These are phyloP conservation scores for Chaetomiaceae sp. DNA, from an alignment of 2,329 filamentous ascomycete genomes.

Conservation along the genomic window DNA sequence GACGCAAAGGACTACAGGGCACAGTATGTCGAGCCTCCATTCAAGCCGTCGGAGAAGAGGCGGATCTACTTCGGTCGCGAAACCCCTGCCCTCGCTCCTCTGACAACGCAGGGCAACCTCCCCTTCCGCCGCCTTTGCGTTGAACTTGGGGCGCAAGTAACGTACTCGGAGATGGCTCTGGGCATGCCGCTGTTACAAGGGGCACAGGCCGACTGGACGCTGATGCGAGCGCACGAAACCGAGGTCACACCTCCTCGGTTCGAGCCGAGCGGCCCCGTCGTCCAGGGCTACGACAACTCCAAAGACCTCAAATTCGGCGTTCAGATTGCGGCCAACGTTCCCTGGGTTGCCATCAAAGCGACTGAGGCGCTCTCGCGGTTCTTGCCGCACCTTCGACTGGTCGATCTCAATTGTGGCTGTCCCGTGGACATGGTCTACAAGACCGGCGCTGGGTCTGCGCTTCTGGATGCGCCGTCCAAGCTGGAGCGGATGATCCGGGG, in stretches of 20 bases:
- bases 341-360: constrained; percentile 83
- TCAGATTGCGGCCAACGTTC: constrained; percentile 88
- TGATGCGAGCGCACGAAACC: constrained; percentile 85
- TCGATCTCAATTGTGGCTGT: constrained; percentile 95
- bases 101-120: constrained; percentile 94
- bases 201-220: constrained; percentile 85
- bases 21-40: constrained; percentile 75
- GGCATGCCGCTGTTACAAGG: constrained; percentile 84
- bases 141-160: constrained; percentile 82
- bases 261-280: constrained; percentile 47
- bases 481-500: constrained; percentile 91
- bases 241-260: constrained; percentile 70
- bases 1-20: constrained; percentile 66
- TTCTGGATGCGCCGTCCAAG: constrained; percentile 83
- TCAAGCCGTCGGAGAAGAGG: constrained; percentile 88
- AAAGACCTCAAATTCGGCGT: constrained; percentile 84
- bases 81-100: constrained; percentile 85
- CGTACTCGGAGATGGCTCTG: constrained; percentile 98
- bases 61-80: constrained; percentile 89
- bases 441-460: constrained; percentile 79
- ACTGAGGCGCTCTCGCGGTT: constrained; percentile 72
- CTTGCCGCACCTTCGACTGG: constrained; percentile 77
- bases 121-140: constrained; percentile 89
- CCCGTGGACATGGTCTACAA: constrained; percentile 93
- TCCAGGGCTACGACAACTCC: constrained; percentile 73